These are phyloP conservation scores for Psidium friedrichsthalianum DNA, from an alignment of 345 rosid genomes.

Conservation along the genomic window DNA sequence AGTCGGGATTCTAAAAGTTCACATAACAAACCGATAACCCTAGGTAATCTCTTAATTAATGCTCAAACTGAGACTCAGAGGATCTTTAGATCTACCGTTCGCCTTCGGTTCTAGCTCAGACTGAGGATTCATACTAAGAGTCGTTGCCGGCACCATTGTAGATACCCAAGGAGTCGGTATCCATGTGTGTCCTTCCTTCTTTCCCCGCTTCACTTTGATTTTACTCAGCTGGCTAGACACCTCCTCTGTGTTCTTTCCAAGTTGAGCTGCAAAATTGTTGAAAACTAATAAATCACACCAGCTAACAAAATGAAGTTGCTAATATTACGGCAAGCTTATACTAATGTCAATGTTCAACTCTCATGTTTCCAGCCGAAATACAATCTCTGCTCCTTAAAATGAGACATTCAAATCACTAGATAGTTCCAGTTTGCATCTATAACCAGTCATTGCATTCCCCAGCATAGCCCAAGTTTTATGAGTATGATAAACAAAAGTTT, in stretches of 20 bases:
- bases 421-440: neutral
- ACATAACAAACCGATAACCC: neutral
- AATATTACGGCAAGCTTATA: neutral
- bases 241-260: neutral
- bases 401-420: neutral
- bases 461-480: neutral
- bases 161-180: neutral
- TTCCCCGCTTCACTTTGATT: neutral
- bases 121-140: neutral
- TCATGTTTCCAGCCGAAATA: neutral
- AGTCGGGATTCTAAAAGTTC: neutral
- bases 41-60: neutral
- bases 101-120: neutral
- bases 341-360: neutral
- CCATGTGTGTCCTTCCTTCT: neutral
- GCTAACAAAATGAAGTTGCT: neutral
- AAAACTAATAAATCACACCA: neutral
- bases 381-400: neutral
- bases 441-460: neutral
- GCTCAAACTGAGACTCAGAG: neutral
- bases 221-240: neutral
- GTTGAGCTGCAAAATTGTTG: neutral
- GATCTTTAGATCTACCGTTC: neutral
- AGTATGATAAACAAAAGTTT: neutral
- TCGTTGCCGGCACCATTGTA: neutral